Base-by-base conservation (phyloP, 2,329 filamentous ascomycete genomes). In the Ascochyta rabiei region DNA sequence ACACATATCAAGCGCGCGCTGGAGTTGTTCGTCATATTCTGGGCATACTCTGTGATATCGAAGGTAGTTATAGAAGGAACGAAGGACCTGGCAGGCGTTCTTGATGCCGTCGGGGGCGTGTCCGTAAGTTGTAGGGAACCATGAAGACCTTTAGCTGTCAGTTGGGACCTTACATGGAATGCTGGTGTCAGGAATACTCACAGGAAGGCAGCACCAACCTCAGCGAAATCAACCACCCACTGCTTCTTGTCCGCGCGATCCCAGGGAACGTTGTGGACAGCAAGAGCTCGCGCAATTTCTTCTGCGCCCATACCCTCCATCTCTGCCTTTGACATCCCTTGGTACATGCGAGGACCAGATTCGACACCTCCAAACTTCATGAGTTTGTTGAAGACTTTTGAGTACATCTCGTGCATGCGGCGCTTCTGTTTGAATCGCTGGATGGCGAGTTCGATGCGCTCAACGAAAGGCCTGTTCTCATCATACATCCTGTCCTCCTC, bases 1-100 rank as follows among this genome's bases (percentile, higher is more conserved):
- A 65, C 91, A 96, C 24, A 93, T 72, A 1, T 72, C 72, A 7
- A 88, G 79, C 0, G 93, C 91, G 0, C 81, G 78, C 15, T 84
- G 76, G 53, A 98, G 80, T 59, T 93, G 84, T 0, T 82, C 78
- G 0, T 75, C 79, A 69, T 93, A 89, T 72, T 98, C 95, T 0
- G 89, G 88, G 67, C 92, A 96, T 15, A 96, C 93, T 33, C 89
- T 84, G 68, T 98, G 93, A 56, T 89, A 84, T 9, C 93, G 80
- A 0, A 98, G 80, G 63, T 97, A 99, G 61, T 91, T 90, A 60
- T 96, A 84, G 70, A 98, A 98, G 69, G 95, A 96, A 56, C 86
- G 84, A 35, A 97, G 81, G 0, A 96, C 84, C 30, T 83, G 81
- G 18, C 87, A 85, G 3, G 86, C 86, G 6, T 82, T 74, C n/a